Conservation (phyloP, 2,329 filamentous ascomycete species). For the Trichoderma sp. region DNA sequence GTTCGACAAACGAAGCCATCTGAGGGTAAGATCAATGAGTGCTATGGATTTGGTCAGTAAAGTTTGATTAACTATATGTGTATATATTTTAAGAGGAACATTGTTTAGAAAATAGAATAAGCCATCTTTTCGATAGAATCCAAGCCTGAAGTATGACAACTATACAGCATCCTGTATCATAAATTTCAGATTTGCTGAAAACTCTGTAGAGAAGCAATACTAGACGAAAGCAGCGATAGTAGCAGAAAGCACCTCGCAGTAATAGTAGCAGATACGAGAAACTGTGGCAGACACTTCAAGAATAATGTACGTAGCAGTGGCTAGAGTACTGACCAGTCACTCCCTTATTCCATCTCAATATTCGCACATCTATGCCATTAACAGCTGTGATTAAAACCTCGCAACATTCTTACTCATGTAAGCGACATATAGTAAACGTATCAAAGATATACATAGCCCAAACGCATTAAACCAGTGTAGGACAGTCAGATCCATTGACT, state of each 20-base stretch:
- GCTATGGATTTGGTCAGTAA: background rate
- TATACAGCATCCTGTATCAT: no score
- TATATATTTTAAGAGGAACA: background rate
- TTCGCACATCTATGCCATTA: conserved; percentile 8
- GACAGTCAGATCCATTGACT: background rate
- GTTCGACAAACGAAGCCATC: background rate
- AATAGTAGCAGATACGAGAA: no score
- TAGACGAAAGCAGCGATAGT: no score
- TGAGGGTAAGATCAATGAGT: background rate
- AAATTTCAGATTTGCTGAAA: no score
- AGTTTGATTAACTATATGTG: background rate
- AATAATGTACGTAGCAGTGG: no score
- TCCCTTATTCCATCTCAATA: background rate
- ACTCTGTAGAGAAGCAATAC: no score
- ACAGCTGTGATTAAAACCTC: background rate
- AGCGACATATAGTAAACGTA: conserved; percentile 4
- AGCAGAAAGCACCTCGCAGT: no score
- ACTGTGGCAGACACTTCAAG: no score
- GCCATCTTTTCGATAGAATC: background rate
- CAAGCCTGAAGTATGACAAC: background rate
- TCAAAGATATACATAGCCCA: conserved; percentile 9
- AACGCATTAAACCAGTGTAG: conserved; percentile 14
- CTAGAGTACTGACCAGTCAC: no score
- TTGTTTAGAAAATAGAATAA: background rate
- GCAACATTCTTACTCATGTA: conserved; percentile 3